Base-by-base conservation (phyloP, 495 filamentous ascomycete species). In the Daldinia grandis region DNA sequence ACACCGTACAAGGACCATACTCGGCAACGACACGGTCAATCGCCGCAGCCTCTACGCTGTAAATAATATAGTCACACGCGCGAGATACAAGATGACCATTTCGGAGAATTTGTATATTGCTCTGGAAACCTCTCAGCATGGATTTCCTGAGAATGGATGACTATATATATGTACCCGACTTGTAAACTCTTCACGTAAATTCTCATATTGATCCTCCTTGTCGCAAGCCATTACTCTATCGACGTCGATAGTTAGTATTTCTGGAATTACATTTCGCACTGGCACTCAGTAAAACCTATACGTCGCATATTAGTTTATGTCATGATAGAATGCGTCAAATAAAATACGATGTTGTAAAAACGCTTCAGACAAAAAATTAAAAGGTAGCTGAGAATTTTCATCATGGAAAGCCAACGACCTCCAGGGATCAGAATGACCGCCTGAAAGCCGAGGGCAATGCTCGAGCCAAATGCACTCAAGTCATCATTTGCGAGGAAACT, bases 391-490 rank as follows among this genome's bases (percentile, higher is more conserved):
- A 93, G 90, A 87, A 84, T 86, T 95, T 90, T 94, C 94, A 97
- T 97, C 94, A 97, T 88, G 92, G 94, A 93, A 85, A 85, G 81
- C 81, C 76, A 83, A 71, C 76, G 17, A 68, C 76, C 28, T 12
- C 64, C 40, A 65, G 75, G 73, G 58, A 28, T 68, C 73, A 72
- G 72, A 80, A 84, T 72, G 80, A 78, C 69, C 68, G 60, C 73
- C 80, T 66, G 53, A 66, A 63, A 60, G 71, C 77, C 75, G 78
- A 84, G 80, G 74, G 77, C 86, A 87, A 92, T 96, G 85, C 93
- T 98, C 93, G 92, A 98, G 94, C 94, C 94, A 98, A 98, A 98
- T 98, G 94, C 94, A 92, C 94, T 98, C 94, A 93, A 92, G 93
- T 98, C 94, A 98, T 97, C 94, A 95, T 94, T 76, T 78, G 65